Conservation (phyloP, 495 filamentous ascomycete species). For the Hyphodiscus hymeniophilus region DNA sequence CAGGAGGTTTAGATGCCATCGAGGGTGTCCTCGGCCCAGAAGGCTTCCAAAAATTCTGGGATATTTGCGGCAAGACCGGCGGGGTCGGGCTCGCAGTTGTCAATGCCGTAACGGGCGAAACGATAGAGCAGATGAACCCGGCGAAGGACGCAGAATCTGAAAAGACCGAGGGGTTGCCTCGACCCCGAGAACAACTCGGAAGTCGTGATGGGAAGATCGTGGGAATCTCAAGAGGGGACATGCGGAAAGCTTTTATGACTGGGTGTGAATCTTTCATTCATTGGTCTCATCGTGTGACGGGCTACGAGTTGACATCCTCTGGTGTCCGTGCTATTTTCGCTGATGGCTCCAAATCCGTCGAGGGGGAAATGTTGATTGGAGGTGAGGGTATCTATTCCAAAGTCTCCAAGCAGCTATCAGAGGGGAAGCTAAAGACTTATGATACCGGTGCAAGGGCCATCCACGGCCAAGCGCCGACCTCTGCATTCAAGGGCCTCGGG, state of each 20-base stretch:
- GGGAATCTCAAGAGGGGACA: slow-evolving; percentile 42
- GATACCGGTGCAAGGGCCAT: slow-evolving; percentile 47
- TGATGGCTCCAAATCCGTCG: slow-evolving; percentile 40
- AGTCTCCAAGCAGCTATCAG: slow-evolving; percentile 41
- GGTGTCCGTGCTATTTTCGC: slow-evolving; percentile 39
- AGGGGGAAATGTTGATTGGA: slow-evolving; percentile 40
- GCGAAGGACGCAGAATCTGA: background rate
- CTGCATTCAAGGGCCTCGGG: slow-evolving; percentile 43
- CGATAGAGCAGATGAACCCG: slow-evolving; percentile 11
- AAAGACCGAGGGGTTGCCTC: background rate
- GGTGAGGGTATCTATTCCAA: slow-evolving; percentile 45
- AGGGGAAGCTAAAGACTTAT: slow-evolving; percentile 40
- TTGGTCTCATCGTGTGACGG: slow-evolving; percentile 38
- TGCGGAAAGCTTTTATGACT: slow-evolving; percentile 37
- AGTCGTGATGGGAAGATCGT: slow-evolving; percentile 42
- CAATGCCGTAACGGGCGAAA: slow-evolving; percentile 35
- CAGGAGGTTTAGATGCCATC: slow-evolving; percentile 43
- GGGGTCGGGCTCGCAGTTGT: slow-evolving; percentile 35
- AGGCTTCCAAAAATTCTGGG: slow-evolving; percentile 40
- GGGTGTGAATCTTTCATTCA: slow-evolving; percentile 38
- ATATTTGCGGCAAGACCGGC: slow-evolving; percentile 42
- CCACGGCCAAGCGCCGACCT: slow-evolving; percentile 45
- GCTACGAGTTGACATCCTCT: slow-evolving; percentile 35
- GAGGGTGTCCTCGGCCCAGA: slow-evolving; percentile 39
- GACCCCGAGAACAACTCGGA: slow-evolving; percentile 16